A percentile compares a stretch with the other conserved stretches of the same genome.
Conservation (phyloP, 2,329 filamentous ascomycete species). For the Beauveria asiatica region DNA sequence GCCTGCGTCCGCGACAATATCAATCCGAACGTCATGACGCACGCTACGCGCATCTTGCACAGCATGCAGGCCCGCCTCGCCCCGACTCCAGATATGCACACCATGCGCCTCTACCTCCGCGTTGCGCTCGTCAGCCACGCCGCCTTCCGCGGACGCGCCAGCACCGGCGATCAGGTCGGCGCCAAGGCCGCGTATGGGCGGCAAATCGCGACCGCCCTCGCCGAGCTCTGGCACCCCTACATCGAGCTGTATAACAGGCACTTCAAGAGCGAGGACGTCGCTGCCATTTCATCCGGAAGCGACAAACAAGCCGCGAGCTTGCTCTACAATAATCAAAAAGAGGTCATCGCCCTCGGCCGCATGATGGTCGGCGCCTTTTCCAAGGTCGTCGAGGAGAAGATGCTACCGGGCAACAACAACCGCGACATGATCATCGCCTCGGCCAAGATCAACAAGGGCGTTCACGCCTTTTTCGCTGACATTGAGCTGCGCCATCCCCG, state of each 20-base stretch:
- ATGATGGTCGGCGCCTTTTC: conserved; percentile 38
- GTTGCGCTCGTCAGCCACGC: conserved; percentile 41
- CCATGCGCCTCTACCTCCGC: conserved; percentile 48
- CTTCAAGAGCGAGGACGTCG: conserved; percentile 22
- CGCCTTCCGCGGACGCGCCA: conserved; percentile 25
- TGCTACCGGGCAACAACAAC: conserved; percentile 28
- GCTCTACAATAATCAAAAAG: conserved; percentile 29
- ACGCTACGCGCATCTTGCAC: conserved; percentile 57
- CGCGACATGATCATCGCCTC: conserved; percentile 24
- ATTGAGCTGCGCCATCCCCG: conserved; percentile 27
- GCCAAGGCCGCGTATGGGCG: conserved; percentile 37
- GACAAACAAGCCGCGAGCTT: conserved; percentile 11
- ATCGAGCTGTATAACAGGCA: conserved; percentile 28
- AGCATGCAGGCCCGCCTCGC: conserved; percentile 42
- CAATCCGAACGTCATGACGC: conserved; percentile 59
- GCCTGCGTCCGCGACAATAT: conserved; percentile 68
- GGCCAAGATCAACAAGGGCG: conserved; percentile 30
- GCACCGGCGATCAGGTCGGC: conserved; percentile 21
- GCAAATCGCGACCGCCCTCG: conserved; percentile 43
- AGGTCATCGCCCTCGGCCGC: conserved; percentile 36
- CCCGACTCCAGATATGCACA: conserved; percentile 38
- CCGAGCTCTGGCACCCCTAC: conserved; percentile 43
- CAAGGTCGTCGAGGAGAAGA: conserved; percentile 32
- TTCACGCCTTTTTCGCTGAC: conserved; percentile 26
- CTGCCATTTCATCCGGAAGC: conserved; percentile 15